phyloP scores from a whole-genome alignment of 257 asterid genomes.

The Vinca minor region DNA sequence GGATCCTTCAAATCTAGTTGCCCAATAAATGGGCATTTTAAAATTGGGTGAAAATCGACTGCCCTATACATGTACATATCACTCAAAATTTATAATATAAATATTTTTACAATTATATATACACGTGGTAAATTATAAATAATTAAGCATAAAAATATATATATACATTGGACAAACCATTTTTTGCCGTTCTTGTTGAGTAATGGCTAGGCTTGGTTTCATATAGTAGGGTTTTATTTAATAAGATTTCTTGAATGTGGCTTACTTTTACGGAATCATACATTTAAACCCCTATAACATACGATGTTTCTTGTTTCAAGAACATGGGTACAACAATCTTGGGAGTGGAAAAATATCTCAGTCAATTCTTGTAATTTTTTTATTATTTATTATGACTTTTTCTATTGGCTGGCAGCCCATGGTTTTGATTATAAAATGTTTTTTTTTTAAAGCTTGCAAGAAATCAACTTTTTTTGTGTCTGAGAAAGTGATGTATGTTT shows the following conservation, averaged over 20 bases:
- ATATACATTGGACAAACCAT: too few species aligned
- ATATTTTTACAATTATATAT: too few species aligned
- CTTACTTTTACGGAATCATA: background rate
- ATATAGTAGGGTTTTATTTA: background rate
- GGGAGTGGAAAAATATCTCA: constrained; percentile 5
- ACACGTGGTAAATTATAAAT: too few species aligned
- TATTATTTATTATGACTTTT: constrained; percentile 1
- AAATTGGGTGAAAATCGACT: too few species aligned
- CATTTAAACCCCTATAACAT: background rate
- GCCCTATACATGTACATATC: too few species aligned
- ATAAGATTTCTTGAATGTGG: too few species aligned
- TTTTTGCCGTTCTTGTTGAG: constrained; percentile 1
- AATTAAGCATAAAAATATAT: too few species aligned
- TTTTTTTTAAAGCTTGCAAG: background rate
- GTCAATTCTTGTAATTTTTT: background rate
- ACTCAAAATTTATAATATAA: too few species aligned
- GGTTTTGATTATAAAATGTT: background rate
- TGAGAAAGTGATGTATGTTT: constrained; percentile 13
- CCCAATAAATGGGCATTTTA: background rate
- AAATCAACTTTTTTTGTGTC: constrained; percentile 12
- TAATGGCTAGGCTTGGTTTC: constrained; percentile 8
- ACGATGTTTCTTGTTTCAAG: constrained; percentile 9
- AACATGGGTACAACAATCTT: constrained; percentile 12
- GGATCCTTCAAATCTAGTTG: constrained; percentile 13
- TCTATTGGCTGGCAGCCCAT: constrained; percentile 5